Base-by-base conservation (phyloP, 176 grass and related monocot species). In the Pharus latifolius region DNA sequence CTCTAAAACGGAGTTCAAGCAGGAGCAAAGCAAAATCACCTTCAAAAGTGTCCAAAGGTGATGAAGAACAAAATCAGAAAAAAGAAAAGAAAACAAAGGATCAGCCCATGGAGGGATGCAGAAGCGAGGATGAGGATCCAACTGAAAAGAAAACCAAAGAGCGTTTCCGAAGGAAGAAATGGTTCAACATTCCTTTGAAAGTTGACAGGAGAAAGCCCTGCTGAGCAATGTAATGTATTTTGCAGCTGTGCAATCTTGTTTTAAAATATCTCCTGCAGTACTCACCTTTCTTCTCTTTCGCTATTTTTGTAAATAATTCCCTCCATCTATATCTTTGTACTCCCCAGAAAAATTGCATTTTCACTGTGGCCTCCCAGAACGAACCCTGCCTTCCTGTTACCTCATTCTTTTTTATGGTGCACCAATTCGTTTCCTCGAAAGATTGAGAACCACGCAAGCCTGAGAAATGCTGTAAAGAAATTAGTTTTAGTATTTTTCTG, bases 121-220 rank as follows among this genome's bases (percentile, higher is more conserved):
- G 58, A 51, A 74, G 61, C 4, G 81, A 75, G 2, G 66, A 86
- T 60, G 82, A 88, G 15, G 49, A 44, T 49, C 73, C 73, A 20
- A 80, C 55, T 10, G 86, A 81, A 72, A 86, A 89, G 77, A 96
- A 85, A 54, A 11, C 77, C 14, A 87, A 84, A 68, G 76, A 83
- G 25, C 82, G 68, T 14, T 51, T 88, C 16, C 63, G 72, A 59
- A 88, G 63, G 79, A 91, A 88, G 73, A 95, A 79, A 82, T 99
- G 96, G 96, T 80, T 91, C 26, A 88, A 95, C 54, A 84, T 99
- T 79, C 82, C 75, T 58, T 68, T 99, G 85, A 99, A 99, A 81
- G 50, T 99, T 76, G 87, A 99, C 82, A 99, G 70, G 80, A 86
- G 75, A 79, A 95, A 86, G 80, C 44, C 96, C 4, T 95, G 90